A percentile compares a stretch with the other conserved stretches of the same genome.
phyloP scores from a whole-genome alignment of 768 basidiomycete species.

The Boletus rubropictus region DNA sequence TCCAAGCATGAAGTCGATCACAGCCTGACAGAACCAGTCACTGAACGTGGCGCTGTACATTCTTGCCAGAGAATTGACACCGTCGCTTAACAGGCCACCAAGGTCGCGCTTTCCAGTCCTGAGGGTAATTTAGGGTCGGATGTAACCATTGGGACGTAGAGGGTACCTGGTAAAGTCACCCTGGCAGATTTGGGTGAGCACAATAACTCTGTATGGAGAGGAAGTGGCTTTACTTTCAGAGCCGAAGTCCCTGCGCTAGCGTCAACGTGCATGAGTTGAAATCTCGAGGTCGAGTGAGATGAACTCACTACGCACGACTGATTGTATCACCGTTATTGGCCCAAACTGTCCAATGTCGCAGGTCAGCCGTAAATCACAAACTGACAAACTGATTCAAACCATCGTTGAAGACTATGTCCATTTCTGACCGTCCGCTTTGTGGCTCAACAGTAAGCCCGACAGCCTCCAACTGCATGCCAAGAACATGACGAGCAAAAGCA shows the following conservation, averaged over 20 bases:
- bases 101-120: slow-evolving; percentile 96
- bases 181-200: slow-evolving; percentile 33
- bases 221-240: slow-evolving; percentile 62
- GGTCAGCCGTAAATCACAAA: not conserved
- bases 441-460: slow-evolving; percentile 59
- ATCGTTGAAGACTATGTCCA: slow-evolving; percentile 75
- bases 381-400: slow-evolving; percentile 37
- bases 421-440: slow-evolving; percentile 49
- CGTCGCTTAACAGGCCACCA: slow-evolving; percentile 88
- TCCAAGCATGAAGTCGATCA: slow-evolving; percentile 88
- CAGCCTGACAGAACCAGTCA: slow-evolving; percentile 97
- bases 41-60: slow-evolving; percentile 87
- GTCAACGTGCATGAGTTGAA: slow-evolving; percentile 12
- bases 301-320: slow-evolving; percentile 74
- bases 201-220: not conserved
- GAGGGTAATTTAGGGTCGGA: slow-evolving; percentile 4
- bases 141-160: not conserved
- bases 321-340: slow-evolving; percentile 98
- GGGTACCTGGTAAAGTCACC: slow-evolving; percentile 80
- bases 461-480: slow-evolving; percentile 69
- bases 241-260: slow-evolving; percentile 92
- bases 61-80: slow-evolving; percentile 88
- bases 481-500: slow-evolving; percentile 81
- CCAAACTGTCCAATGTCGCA: slow-evolving; percentile 58
- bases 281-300: not conserved